Base-by-base conservation (phyloP, 306 rosid genomes). In the Cicer yamashitae region DNA sequence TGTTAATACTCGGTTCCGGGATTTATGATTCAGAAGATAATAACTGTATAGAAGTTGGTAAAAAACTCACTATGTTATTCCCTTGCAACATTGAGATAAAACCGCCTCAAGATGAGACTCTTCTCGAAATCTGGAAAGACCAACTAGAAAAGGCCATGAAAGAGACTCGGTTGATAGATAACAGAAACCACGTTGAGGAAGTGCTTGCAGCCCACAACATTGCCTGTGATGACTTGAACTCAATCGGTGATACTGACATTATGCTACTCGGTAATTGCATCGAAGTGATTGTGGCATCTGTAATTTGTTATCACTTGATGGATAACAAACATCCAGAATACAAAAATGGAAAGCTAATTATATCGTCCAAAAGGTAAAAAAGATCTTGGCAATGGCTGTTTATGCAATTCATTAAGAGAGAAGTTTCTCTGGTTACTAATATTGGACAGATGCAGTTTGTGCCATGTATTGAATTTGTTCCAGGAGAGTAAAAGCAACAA, bases 281-380 rank as follows among this genome's bases (percentile, higher is more conserved):
- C 10, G 89, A 94, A 82, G 93, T 90, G 70, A 91, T 90, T 67
- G 91, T 91, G 13, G 74, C 92, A 17, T 88, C 91, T 4, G 93
- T 97, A 45, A 85, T 94, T 54, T 89, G 87, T 15, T 52, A 86
- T 75, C 93, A 94, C 74, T 85, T 91, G 87, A 90, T 79, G 89
- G 39, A 86, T n/a, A 86, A 72, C 37, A 75, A 82, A 75, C 83
- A 91, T 65, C 96, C 91, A 0, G 91, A 87, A 80, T 94, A 94
- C 76, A 86, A 92, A 74, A 91, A 94, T 72, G 97, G 97, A 79
- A 94, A 86, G 86, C 96, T 91, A 85, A 80, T 90, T 65, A 85
- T 94, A 84, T 85, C 96, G 51, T 88, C 96, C 37, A 75, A 73
- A 18, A 90, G 97, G 98, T 90, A 88, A 51, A 45, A 87, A 51